phyloP scores from a whole-genome alignment of 2,329 filamentous ascomycete species.

The Talaromyces sp. region DNA sequence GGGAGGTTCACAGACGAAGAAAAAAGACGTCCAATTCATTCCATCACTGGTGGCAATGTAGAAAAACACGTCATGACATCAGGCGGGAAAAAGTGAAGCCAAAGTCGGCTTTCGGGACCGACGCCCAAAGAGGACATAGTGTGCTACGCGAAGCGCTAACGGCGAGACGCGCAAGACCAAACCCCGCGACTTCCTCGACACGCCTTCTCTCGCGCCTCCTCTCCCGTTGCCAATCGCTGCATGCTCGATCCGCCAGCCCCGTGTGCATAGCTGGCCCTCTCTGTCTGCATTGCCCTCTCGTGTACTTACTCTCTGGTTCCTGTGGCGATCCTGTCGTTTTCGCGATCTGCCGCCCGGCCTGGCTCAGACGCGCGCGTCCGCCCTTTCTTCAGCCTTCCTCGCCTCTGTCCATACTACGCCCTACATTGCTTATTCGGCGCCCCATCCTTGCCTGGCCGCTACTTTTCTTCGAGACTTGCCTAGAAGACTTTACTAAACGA shows the following conservation, averaged over 20 bases:
- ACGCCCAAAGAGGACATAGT: conserved; percentile 17
- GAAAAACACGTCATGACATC: neutral
- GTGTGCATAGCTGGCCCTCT: neutral
- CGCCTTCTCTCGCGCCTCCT: neutral
- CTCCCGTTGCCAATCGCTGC: neutral
- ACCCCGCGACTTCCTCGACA: conserved; percentile 19
- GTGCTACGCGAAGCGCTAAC: conserved; percentile 13
- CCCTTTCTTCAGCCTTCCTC: neutral
- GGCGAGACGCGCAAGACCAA: conserved; percentile 16
- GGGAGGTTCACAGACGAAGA: neutral
- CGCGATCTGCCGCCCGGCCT: neutral
- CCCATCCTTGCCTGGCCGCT: neutral
- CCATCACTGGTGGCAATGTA: neutral
- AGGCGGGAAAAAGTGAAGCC: neutral
- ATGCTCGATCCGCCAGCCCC: neutral
- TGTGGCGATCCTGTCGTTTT: neutral
- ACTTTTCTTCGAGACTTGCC: too few relatives aligned
- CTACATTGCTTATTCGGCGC: neutral
- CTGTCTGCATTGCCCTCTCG: neutral
- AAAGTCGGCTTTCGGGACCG: neutral
- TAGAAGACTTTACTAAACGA: neutral
- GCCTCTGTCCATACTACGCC: neutral
- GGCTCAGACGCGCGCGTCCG: neutral
- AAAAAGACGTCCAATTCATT: neutral
- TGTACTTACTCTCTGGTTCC: neutral